A percentile compares a stretch with the other conserved stretches of the same genome.
Evolutionary conservation across 1,139 yeast genomes (phyloP).

Genomic region (Saccharomyces uvarum): DNA sequence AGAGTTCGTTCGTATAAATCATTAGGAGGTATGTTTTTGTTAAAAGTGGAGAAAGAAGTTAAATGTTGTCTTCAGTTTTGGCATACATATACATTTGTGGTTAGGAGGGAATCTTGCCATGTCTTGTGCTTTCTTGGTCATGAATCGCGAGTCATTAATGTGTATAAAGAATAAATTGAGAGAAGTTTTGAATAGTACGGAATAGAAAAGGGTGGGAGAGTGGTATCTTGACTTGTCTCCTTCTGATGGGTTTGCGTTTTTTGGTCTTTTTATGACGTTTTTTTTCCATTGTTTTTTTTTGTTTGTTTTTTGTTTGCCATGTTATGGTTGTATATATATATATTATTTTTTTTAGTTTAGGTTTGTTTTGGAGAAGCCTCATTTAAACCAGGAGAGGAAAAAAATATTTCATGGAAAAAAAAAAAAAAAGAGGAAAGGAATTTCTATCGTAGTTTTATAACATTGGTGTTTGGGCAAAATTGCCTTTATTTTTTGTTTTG

Average conservation of each 20-base stretch:
- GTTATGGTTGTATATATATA: background rate
- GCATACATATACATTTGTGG: background rate
- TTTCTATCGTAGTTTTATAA: background rate
- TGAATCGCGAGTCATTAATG: background rate
- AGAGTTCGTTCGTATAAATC: slow-evolving; percentile 1
- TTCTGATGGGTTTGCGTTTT: background rate
- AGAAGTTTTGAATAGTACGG: background rate
- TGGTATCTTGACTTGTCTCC: background rate
- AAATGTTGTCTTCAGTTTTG: background rate
- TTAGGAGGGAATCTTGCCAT: background rate
- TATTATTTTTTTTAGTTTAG: background rate
- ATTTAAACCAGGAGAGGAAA: background rate
- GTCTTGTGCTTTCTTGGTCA: background rate
- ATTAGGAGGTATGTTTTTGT: background rate
- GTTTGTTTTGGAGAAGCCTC: background rate
- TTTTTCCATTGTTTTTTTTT: background rate
- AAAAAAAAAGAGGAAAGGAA: background rate
- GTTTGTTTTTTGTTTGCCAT: background rate
- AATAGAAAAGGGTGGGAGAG: background rate
- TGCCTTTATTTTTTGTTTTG: slow-evolving; percentile 3
- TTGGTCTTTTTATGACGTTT: background rate
- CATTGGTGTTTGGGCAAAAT: background rate
- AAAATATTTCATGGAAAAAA: background rate
- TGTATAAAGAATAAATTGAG: background rate
- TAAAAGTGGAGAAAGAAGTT: background rate